These are phyloP conservation scores for Lineolata rhizophorae DNA, from an alignment of 495 filamentous ascomycete species.

Conservation along the genomic window DNA sequence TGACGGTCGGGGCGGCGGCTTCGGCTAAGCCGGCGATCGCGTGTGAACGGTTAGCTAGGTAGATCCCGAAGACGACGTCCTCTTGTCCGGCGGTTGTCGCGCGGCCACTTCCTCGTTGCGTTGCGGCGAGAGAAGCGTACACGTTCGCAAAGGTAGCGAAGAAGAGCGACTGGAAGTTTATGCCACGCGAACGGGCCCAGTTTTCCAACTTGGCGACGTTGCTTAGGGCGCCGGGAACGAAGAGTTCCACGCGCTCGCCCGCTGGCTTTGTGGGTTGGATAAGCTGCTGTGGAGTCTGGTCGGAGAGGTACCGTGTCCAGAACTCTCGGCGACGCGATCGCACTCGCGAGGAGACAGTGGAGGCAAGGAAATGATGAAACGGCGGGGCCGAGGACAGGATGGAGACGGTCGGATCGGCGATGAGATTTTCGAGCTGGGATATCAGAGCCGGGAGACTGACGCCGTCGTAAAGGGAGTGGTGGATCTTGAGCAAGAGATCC, in stretches of 20 bases:
- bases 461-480: constrained; percentile 40
- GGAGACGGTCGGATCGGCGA: too few relatives aligned
- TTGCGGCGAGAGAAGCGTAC: constrained; percentile 14
- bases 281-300: constrained; percentile 4
- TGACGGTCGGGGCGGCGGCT: constrained; percentile 26
- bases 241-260: constrained; percentile 19
- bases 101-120: not conserved
- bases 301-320: constrained; percentile 31
- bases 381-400: too few relatives aligned
- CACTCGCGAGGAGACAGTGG: not conserved
- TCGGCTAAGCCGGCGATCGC: constrained; percentile 16
- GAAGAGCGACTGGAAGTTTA: constrained; percentile 27
- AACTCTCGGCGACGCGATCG: constrained; percentile 17
- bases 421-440: constrained; percentile 19
- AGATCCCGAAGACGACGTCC: constrained; percentile 29
- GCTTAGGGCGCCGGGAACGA: constrained; percentile 14
- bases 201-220: constrained; percentile 11
- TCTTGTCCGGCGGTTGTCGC: too few relatives aligned
- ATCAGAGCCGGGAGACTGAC: constrained; percentile 30
- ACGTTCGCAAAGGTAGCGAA: constrained; percentile 25
- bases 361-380: too few relatives aligned
- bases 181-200: constrained; percentile 16
- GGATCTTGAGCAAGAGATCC: constrained; percentile 27
- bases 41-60: constrained; percentile 31
- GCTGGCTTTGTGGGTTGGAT: constrained; percentile 5